These are phyloP conservation scores for Beauveria varroae DNA, from an alignment of 2,329 filamentous ascomycete genomes.

Conservation along the genomic window DNA sequence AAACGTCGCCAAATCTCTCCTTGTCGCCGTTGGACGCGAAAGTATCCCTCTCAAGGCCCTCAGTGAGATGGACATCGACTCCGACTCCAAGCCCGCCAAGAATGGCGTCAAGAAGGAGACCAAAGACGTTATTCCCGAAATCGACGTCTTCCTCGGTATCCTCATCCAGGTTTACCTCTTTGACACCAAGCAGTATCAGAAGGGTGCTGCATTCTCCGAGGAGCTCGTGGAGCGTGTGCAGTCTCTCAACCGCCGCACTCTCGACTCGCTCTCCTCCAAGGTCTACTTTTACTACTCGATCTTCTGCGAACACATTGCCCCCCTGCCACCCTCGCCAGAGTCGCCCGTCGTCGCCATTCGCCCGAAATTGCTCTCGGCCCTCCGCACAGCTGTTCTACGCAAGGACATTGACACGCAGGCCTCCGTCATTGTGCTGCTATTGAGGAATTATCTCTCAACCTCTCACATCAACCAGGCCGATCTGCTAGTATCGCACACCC, in stretches of 20 bases:
- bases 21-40: slow-evolving; percentile 62
- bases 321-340: slow-evolving; percentile 79
- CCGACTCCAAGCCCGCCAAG: slow-evolving; percentile 46
- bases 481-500: slow-evolving; percentile 87
- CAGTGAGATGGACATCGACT: slow-evolving; percentile 68
- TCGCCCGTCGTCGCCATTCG: slow-evolving; percentile 83
- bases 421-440: slow-evolving; percentile 85
- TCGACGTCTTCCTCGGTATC: slow-evolving; percentile 84
- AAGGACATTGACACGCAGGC: slow-evolving; percentile 98
- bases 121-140: slow-evolving; percentile 77
- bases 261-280: slow-evolving; percentile 89
- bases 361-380: slow-evolving; percentile 75
- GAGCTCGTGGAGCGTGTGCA: slow-evolving; percentile 80
- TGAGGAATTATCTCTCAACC: slow-evolving; percentile 92
- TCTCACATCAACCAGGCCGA: slow-evolving; percentile 97
- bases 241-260: slow-evolving; percentile 80
- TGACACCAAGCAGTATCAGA: slow-evolving; percentile 73
- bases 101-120: slow-evolving; percentile 55
- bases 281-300: slow-evolving; percentile 98
- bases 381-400: slow-evolving; percentile 89
- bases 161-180: slow-evolving; percentile 81
- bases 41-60: slow-evolving; percentile 52
- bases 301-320: slow-evolving; percentile 86
- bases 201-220: slow-evolving; percentile 77
- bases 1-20: slow-evolving; percentile 59